phyloP scores from a whole-genome alignment of 163 green algal species.

The Scenedesmus sp. region DNA sequence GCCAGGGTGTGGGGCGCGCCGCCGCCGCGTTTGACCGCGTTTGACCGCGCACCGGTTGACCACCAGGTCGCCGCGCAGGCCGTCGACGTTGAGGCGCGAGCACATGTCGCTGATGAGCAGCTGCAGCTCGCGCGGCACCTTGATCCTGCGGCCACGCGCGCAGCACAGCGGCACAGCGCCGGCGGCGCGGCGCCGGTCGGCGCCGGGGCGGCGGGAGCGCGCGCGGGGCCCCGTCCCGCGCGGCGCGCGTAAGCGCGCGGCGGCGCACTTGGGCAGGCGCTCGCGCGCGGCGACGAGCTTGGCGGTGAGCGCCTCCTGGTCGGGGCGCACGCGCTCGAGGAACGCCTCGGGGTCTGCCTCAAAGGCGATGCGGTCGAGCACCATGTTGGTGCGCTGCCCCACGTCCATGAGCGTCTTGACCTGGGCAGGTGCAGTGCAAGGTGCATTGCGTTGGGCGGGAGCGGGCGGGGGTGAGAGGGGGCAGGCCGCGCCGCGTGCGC shows the following conservation, averaged over 20 bases:
- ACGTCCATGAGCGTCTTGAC: conserved; percentile 76
- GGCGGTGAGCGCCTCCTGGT: conserved; percentile 77
- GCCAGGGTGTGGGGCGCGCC: no score
- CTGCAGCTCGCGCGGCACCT: conserved; percentile 69
- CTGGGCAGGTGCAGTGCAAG: conserved; percentile 73
- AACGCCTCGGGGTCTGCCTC: conserved; percentile 79
- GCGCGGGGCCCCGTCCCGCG: no score
- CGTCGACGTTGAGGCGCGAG: conserved; percentile 74
- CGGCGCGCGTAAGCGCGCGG: no score
- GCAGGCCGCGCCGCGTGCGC: no score
- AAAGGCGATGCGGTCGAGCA: conserved; percentile 90
- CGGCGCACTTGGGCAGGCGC: conserved; percentile 55
- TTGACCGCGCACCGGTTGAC: no score
- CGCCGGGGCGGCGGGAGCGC: no score
- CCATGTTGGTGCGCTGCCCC: conserved; percentile 80
- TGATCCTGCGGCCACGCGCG: conserved; percentile 49
- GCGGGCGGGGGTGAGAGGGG: no score
- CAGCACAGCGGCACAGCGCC: background rate
- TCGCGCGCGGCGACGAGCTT: conserved; percentile 75
- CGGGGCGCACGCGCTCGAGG: conserved; percentile 49
- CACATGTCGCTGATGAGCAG: conserved; percentile 84
- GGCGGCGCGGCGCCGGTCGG: background rate
- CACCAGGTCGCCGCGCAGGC: conserved; percentile 91
- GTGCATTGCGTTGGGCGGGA: no score
- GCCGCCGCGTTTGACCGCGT: no score